Base-by-base conservation (phyloP, 129 eudicot species). In the Escallonia rubra region DNA sequence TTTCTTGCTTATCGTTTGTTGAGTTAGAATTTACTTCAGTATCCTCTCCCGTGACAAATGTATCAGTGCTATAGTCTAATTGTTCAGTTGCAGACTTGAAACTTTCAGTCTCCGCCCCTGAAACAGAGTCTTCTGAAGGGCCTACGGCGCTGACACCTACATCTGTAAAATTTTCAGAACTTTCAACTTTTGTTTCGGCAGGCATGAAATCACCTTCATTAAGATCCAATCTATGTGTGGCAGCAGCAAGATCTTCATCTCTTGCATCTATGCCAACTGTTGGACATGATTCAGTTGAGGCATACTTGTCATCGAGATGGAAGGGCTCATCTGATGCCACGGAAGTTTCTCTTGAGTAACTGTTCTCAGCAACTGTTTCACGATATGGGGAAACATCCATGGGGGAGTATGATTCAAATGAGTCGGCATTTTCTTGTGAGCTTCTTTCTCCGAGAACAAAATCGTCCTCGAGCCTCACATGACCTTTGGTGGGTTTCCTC, bases 361-460 rank as follows among this genome's bases (percentile, higher is more conserved):
- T 63, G 57, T 16, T 60, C 47, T 73, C 84, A 39, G 72, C 81
- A 40, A 57, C 51, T 42, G 69, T 80, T 69, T 87, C 93, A 40
- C 67, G 85, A 77, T 76, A 93, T 3, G 88, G 93, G 61, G 95
- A 87, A 71, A 86, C 59, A 67, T 92, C 99, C 99, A 94, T 94
- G 4, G 97, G 99, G 2, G 99, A 94, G 70, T 81, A 94, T 43
- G 89, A 77, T 71, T 86, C 89, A 57, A 58, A 86, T 44, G 77
- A 60, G 7, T 93, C 88, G 3, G 58, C 7, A 72, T 63, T 61
- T 66, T 76, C 77, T 13, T 55, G 67, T 8, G 58, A 67, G 72
- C 61, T 78, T 38, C 68, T 68, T 55, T 71, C 54, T n/a, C 59
- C 64, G 8, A 74, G 58, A 54, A 75, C 63, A 53, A 43, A 80